phyloP scores from a whole-genome alignment of 2,329 filamentous ascomycete species.

The Aurifilum marmelostoma region DNA sequence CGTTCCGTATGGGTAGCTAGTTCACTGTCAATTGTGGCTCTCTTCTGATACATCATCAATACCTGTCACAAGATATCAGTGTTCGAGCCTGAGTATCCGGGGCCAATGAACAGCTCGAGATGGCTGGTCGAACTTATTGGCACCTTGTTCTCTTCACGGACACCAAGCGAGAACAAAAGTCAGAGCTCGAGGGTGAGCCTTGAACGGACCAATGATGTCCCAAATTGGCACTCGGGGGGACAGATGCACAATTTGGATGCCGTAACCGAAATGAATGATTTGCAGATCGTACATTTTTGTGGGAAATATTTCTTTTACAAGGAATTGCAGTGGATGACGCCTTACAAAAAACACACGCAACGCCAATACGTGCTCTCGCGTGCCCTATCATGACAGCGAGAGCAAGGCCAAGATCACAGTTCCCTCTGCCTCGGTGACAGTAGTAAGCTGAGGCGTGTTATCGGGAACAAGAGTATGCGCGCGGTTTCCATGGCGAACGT shows the following conservation, averaged over 20 bases:
- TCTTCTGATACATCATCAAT: background rate
- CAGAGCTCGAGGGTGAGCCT: background rate
- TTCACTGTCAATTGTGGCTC: too few relatives aligned
- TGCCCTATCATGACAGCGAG: background rate
- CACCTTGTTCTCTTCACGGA: background rate
- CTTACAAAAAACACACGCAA: background rate
- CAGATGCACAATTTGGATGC: background rate
- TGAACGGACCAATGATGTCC: too few relatives aligned
- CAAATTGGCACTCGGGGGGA: too few relatives aligned
- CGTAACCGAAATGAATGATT: background rate
- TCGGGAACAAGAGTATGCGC: background rate
- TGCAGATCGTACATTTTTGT: background rate
- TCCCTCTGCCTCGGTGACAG: background rate
- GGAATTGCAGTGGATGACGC: background rate
- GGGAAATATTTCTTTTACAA: background rate
- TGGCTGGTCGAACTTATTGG: background rate
- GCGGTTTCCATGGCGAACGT: background rate
- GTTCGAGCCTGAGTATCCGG: too few relatives aligned
- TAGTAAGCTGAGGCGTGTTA: background rate
- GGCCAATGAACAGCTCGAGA: too few relatives aligned
- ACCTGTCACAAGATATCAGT: background rate
- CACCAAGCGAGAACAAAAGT: background rate
- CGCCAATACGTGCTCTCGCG: background rate
- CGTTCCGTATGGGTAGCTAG: too few relatives aligned
- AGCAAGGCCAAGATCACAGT: background rate